Conservation (phyloP, 1,284 basidiomycete genomes). For the Ganoderma leucocontextum region DNA sequence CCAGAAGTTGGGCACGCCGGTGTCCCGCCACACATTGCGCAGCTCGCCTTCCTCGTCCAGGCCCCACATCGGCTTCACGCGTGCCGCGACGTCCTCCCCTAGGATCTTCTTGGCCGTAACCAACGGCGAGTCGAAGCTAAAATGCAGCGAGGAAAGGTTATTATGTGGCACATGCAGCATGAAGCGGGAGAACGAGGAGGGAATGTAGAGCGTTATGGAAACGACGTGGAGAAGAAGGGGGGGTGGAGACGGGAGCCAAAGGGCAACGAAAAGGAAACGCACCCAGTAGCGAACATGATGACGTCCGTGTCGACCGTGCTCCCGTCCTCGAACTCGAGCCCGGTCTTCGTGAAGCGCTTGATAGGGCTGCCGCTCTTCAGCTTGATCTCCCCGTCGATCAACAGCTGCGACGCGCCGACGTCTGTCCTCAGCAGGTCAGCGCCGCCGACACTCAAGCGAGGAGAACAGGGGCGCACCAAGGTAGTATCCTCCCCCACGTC, state of each 20-base stretch:
- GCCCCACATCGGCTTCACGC: conserved; percentile 61
- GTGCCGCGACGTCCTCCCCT: conserved; percentile 55
- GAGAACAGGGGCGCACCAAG: conserved; percentile 43
- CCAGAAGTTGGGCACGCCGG: conserved; percentile 40
- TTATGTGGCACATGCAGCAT: background rate
- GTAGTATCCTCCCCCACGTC: conserved; percentile 52
- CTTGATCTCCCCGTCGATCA: conserved; percentile 75
- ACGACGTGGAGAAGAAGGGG: too few relatives aligned
- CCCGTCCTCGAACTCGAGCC: conserved; percentile 72
- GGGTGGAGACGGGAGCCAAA: background rate
- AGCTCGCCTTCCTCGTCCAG: conserved; percentile 38
- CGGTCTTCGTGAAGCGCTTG: conserved; percentile 60
- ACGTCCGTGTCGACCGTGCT: conserved; percentile 71
- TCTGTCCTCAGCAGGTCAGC: conserved; percentile 45
- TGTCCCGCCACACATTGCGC: conserved; percentile 38
- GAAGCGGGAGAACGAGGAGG: background rate
- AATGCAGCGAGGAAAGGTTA: conserved; percentile 13
- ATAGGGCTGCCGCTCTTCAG: conserved; percentile 71
- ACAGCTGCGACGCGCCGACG: conserved; percentile 52
- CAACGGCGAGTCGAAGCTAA: conserved; percentile 50
- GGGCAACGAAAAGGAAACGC: conserved; percentile 23
- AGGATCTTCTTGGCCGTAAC: conserved; percentile 54
- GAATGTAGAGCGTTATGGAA: too few relatives aligned
- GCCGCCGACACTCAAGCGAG: background rate
- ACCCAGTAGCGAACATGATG: conserved; percentile 75